Evolutionary conservation across 768 basidiomycete genomes (phyloP).

Genomic region (Suillus lakei): DNA sequence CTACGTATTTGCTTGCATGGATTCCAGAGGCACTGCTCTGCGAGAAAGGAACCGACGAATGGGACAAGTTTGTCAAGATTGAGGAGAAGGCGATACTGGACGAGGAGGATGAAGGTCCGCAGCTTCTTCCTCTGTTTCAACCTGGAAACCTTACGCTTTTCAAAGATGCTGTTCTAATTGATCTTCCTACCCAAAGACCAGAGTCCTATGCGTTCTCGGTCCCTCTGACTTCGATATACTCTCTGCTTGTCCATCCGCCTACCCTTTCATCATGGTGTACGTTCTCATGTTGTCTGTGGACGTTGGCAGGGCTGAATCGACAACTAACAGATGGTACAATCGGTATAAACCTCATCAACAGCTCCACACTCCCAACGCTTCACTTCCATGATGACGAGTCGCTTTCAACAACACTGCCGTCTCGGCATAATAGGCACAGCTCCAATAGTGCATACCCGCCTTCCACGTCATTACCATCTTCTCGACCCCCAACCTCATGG

Average conservation of each 20-base stretch:
- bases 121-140: slow-evolving; percentile 17
- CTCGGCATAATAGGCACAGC: slow-evolving; percentile 41
- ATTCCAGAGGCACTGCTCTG: slow-evolving; percentile 87
- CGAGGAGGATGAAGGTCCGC: slow-evolving; percentile 76
- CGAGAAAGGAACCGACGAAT: slow-evolving; percentile 81
- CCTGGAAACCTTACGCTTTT: not conserved
- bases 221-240: slow-evolving; percentile 87
- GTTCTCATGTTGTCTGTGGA: slow-evolving; percentile 27
- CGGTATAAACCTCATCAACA: slow-evolving; percentile 86
- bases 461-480: slow-evolving; percentile 53
- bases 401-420: slow-evolving; percentile 63
- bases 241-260: slow-evolving; percentile 83
- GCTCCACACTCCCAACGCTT: slow-evolving; percentile 84
- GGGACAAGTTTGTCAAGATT: slow-evolving; percentile 88
- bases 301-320: not conserved
- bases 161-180: slow-evolving; percentile 83
- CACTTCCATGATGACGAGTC: slow-evolving; percentile 99
- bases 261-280: slow-evolving; percentile 85
- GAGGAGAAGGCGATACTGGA: slow-evolving; percentile 65
- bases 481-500: slow-evolving; percentile 62
- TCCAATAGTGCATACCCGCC: slow-evolving; percentile 64
- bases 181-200: slow-evolving; percentile 79
- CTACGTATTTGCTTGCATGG: slow-evolving; percentile 88
- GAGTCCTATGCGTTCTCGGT: slow-evolving; percentile 98
- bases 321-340: slow-evolving; percentile 74